These are phyloP conservation scores for Leptographium radiaticola DNA, from an alignment of 2,329 filamentous ascomycete genomes.

Conservation along the genomic window DNA sequence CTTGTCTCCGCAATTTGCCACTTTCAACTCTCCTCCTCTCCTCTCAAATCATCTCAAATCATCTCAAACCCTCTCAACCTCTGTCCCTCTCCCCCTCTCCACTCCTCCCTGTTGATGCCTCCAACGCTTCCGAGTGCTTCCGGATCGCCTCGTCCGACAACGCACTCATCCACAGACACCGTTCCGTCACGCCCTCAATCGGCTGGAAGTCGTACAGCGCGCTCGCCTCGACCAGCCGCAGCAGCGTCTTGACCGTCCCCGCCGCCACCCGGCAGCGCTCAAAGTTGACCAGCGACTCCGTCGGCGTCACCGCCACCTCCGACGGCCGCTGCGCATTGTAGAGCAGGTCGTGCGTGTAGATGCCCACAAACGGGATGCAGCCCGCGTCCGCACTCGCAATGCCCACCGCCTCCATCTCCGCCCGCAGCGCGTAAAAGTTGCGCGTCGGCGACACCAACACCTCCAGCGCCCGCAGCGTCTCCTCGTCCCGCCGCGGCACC, in stretches of 20 bases:
- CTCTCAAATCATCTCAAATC: too few relatives aligned
- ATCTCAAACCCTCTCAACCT: too few relatives aligned
- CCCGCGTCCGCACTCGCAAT: constrained; percentile 43
- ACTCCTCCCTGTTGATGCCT: constrained; percentile 17
- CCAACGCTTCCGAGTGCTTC: constrained; percentile 34
- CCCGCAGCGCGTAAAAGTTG: constrained; percentile 64
- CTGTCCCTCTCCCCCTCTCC: not conserved
- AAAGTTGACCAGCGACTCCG: constrained; percentile 66
- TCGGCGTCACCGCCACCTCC: constrained; percentile 55
- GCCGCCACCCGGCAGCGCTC: constrained; percentile 68
- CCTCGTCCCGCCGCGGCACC: constrained; percentile 51
- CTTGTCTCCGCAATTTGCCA: too few relatives aligned
- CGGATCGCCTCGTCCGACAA: constrained; percentile 64
- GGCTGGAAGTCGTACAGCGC: constrained; percentile 61
- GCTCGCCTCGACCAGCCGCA: constrained; percentile 68
- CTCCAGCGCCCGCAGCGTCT: constrained; percentile 57
- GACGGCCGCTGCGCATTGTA: constrained; percentile 71
- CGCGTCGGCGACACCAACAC: constrained; percentile 60
- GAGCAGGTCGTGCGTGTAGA: constrained; percentile 72
- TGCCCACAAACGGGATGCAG: constrained; percentile 74
- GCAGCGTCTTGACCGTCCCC: constrained; percentile 63
- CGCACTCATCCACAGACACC: constrained; percentile 76
- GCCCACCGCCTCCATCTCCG: constrained; percentile 63
- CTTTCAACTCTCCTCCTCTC: too few relatives aligned
- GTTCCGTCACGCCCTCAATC: constrained; percentile 63